phyloP scores from a whole-genome alignment of 129 eudicot species.

The Erigeron canadensis region DNA sequence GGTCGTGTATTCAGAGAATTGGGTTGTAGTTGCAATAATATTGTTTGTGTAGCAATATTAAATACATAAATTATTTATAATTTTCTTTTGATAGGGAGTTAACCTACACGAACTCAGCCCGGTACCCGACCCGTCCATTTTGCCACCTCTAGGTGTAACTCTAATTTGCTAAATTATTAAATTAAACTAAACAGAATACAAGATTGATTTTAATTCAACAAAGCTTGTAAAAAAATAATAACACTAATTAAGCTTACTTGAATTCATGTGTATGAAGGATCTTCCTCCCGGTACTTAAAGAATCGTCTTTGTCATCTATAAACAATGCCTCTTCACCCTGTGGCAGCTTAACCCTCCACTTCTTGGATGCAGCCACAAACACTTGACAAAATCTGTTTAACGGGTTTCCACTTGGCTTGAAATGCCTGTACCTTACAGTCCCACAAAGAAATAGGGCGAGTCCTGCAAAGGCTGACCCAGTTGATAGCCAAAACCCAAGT shows the following conservation, averaged over 20 bases:
- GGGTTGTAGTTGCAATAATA: too few species aligned
- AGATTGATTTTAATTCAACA: not conserved
- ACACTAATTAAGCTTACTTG: conserved; percentile 50
- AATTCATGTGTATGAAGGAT: conserved; percentile 84
- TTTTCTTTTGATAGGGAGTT: not conserved
- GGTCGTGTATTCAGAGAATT: not conserved
- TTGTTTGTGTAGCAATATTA: not conserved
- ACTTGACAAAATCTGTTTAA: conserved; percentile 82
- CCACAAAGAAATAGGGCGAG: conserved; percentile 72
- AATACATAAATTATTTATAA: not conserved
- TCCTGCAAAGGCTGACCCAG: conserved; percentile 70
- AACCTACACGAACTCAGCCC: not conserved
- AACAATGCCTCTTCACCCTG: conserved; percentile 48
- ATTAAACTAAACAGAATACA: not conserved
- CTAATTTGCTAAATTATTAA: not conserved
- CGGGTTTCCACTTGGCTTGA: conserved; percentile 92
- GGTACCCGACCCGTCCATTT: not conserved
- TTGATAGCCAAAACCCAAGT: conserved; percentile 79
- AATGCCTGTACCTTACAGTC: conserved; percentile 74
- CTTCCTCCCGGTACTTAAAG: conserved; percentile 46
- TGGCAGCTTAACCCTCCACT: conserved; percentile 52
- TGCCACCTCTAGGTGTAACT: not conserved
- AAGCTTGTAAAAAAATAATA: not conserved
- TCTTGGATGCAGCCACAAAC: conserved; percentile 73
- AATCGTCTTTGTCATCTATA: conserved; percentile 45